Evolutionary conservation across 176 grass and related monocot genomes (phyloP), one percentile per base, ranked within the genome.

Genomic region (Rhynchospora breviuscula): DNA sequence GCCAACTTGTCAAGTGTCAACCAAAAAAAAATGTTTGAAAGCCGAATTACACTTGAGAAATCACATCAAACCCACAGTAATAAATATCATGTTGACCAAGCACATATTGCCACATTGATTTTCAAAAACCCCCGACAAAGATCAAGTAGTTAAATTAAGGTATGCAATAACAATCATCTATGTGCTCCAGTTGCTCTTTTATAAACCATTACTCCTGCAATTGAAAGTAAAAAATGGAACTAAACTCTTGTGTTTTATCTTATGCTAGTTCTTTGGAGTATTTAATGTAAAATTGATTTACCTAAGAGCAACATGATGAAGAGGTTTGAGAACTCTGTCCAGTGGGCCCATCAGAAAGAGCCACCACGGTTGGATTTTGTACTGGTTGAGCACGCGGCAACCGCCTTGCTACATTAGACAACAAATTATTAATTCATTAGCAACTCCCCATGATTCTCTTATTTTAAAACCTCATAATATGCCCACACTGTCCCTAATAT

Each of bases 261-360:
- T 52, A 53, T 53, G 71, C 12, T 15, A 10, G 22, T 75, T 26
- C 47, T 29, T 49, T 68, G 26, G 23, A 78, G 73, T 78, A 78
- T 23, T 13, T 44, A 0, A 63, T 80, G 14, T 22, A 80, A 10
- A 62, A 51, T 19, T 66, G 13, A 66, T 23, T n/a, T 68, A 82
- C 80, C 80, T 82, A 82, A 82, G 80, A 2, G 10, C 80, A 82
- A 66, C 80, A 82, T 53, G 80, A 51, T 15, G 80, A 82, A 47
- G 62, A 67, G 48, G 48, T 49, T 35, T 66, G 58, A 51, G 80
- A 67, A 14, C 80, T 82, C 46, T 53, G 62, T 66, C n/a, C 48
- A 13, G 22, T n/a, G 2, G 62, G 44, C 23, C 80, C 80, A 31
- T 82, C 62, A 82, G 80, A 67, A 33, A 82, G 80, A 68, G 46